Conservation (phyloP, 2,329 filamentous ascomycete species). For the Fusarium albidum region DNA sequence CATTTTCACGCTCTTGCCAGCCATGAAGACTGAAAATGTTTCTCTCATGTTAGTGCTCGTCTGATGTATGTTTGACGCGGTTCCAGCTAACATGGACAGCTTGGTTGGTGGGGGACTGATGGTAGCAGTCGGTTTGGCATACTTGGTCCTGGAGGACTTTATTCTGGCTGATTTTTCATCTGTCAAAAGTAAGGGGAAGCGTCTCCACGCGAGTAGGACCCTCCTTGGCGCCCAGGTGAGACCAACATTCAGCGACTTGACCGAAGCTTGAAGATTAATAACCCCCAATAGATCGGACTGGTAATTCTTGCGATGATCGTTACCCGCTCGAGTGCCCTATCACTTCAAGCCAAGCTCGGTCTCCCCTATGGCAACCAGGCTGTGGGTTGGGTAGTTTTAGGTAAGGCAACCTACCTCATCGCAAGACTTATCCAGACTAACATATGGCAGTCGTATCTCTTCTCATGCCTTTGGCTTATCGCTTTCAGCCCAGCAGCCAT, state of each 20-base stretch:
- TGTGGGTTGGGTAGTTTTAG: slow-evolving; percentile 81
- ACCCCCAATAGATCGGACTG: slow-evolving; percentile 68
- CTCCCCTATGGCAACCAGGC: slow-evolving; percentile 88
- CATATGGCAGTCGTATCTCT: slow-evolving; percentile 70
- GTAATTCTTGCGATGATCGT: slow-evolving; percentile 83
- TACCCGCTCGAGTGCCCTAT: slow-evolving; percentile 84
- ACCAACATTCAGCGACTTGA: background rate
- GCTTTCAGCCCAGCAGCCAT: slow-evolving; percentile 80
- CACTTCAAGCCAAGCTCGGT: slow-evolving; percentile 84
- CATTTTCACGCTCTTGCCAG: slow-evolving; percentile 86
- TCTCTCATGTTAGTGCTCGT: slow-evolving; percentile 70
- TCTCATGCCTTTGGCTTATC: slow-evolving; percentile 81
- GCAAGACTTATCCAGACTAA: slow-evolving; percentile 13
- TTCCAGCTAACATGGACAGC: slow-evolving; percentile 52
- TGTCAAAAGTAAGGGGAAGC: slow-evolving; percentile 42
- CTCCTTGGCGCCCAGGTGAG: slow-evolving; percentile 73
- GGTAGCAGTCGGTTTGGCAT: slow-evolving; percentile 77
- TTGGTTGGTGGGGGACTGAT: slow-evolving; percentile 80
- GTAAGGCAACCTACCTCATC: slow-evolving; percentile 56
- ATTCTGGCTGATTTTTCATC: slow-evolving; percentile 56
- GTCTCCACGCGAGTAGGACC: slow-evolving; percentile 57
- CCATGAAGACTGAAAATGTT: slow-evolving; percentile 82
- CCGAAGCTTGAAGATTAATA: slow-evolving; percentile 12
- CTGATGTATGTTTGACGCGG: no score
- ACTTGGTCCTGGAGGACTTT: slow-evolving; percentile 80